Evolutionary conservation across 768 basidiomycete genomes (phyloP).

Genomic region (Termitomyces sp.): DNA sequence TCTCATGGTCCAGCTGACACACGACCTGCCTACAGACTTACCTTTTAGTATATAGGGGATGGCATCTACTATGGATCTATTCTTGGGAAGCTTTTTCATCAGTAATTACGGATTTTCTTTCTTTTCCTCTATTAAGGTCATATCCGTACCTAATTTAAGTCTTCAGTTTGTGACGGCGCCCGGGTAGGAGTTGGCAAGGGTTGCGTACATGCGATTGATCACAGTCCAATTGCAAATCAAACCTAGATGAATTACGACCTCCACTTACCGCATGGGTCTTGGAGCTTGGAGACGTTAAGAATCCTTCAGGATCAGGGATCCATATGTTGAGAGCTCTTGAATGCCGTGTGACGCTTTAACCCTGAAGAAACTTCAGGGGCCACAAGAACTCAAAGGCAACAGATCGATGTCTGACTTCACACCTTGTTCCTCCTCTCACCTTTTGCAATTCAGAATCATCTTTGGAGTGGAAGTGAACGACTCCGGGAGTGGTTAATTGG

Average conservation of each 20-base stretch:
- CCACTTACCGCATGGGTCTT: constrained; percentile 8
- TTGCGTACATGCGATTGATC: background rate
- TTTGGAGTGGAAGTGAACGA: background rate
- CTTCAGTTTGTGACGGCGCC: background rate
- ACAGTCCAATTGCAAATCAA: background rate
- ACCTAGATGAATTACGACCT: background rate
- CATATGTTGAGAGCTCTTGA: constrained; percentile 1
- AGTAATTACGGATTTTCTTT: background rate
- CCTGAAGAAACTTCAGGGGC: constrained; percentile 6
- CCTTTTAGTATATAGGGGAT: background rate
- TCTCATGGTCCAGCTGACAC: constrained; percentile 5
- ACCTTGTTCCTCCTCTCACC: background rate
- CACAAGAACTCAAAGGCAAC: background rate
- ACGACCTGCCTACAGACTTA: background rate
- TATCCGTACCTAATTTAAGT: background rate
- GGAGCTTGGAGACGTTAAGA: background rate
- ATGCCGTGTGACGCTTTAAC: constrained; percentile 8
- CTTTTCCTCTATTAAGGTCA: background rate
- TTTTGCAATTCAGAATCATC: background rate
- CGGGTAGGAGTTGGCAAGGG: background rate
- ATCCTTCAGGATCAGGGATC: background rate
- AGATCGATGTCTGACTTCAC: constrained; percentile 4
- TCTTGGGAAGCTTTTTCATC: background rate
- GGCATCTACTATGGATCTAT: background rate
- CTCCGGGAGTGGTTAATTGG: background rate